Conservation (phyloP, 2,329 filamentous ascomycete species). For the Coniochaeta sp. region DNA sequence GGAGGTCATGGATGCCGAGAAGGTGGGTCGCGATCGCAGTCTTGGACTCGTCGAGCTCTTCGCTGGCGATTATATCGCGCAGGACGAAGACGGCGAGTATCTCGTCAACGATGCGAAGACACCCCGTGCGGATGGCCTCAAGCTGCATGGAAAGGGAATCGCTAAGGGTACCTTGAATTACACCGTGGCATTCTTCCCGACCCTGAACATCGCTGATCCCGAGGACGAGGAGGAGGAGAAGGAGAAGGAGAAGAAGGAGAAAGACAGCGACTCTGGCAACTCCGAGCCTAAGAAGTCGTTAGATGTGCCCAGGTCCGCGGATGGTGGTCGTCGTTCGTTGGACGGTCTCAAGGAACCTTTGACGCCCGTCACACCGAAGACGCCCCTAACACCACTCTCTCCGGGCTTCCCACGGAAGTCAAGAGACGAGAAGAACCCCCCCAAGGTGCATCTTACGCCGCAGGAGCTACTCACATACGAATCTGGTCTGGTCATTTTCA, state of each 20-base stretch:
- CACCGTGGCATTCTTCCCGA: conserved; percentile 84
- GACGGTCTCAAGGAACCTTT: conserved; percentile 15
- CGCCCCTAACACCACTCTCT: conserved; percentile 36
- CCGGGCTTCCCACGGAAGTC: conserved; percentile 32
- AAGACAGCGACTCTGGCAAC: conserved; percentile 11
- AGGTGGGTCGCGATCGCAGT: conserved; percentile 81
- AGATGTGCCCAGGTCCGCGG: conserved; percentile 24
- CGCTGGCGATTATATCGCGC: conserved; percentile 69
- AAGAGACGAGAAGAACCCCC: conserved; percentile 50
- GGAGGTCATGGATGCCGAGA: conserved; percentile 97
- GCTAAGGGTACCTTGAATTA: conserved; percentile 78
- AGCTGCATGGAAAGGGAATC: conserved; percentile 63
- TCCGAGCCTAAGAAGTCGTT: conserved; percentile 18
- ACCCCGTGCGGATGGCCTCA: conserved; percentile 58
- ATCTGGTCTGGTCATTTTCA: conserved; percentile 89
- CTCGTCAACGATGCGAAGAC: conserved; percentile 70
- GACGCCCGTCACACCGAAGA: conserved; percentile 34
- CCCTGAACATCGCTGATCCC: conserved; percentile 78
- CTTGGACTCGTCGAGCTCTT: conserved; percentile 75
- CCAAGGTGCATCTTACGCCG: conserved; percentile 70
- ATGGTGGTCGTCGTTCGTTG: conserved; percentile 8
- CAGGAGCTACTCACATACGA: conserved; percentile 83
- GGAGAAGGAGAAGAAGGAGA: conserved; percentile 35
- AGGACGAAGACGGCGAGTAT: conserved; percentile 77
- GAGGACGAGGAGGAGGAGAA: conserved; percentile 78